A percentile compares a stretch with the other conserved stretches of the same genome.
phyloP scores from a whole-genome alignment of 1,284 basidiomycete species.

The Porogramme epimiltina region DNA sequence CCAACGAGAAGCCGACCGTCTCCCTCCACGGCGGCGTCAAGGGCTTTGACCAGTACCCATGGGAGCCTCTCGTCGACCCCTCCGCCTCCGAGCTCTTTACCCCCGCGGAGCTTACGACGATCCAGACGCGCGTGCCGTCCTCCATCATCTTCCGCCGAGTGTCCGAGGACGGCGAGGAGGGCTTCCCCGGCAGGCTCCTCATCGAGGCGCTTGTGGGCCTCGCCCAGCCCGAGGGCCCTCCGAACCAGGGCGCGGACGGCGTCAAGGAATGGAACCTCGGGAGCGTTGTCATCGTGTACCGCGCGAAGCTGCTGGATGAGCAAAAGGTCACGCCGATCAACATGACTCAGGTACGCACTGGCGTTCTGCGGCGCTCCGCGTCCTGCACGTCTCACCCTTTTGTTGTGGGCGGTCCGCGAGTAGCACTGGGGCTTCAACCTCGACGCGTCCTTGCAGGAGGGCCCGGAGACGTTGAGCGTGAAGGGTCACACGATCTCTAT shows the following conservation, averaged over 20 bases:
- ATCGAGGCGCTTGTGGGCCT: slow-evolving; percentile 63
- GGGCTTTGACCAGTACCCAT: slow-evolving; percentile 61
- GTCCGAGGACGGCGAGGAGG: slow-evolving; percentile 69
- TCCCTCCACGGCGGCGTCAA: slow-evolving; percentile 71
- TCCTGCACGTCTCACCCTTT: not conserved
- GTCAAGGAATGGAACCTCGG: slow-evolving; percentile 52
- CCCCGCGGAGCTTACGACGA: slow-evolving; percentile 48
- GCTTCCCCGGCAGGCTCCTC: slow-evolving; percentile 62
- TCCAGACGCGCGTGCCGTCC: slow-evolving; percentile 35
- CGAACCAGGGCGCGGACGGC: slow-evolving; percentile 27
- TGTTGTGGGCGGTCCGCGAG: not conserved
- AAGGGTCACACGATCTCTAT: slow-evolving; percentile 61
- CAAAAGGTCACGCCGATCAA: slow-evolving; percentile 69
- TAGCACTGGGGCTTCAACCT: slow-evolving; percentile 84
- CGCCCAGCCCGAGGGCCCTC: slow-evolving; percentile 46
- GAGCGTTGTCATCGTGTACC: slow-evolving; percentile 64
- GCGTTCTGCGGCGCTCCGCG: not conserved
- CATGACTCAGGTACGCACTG: slow-evolving; percentile 63
- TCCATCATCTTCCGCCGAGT: slow-evolving; percentile 56
- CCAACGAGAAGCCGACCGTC: slow-evolving; percentile 59
- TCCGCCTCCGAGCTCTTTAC: slow-evolving; percentile 57
- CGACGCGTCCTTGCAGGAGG: slow-evolving; percentile 56
- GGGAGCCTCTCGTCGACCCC: slow-evolving; percentile 47
- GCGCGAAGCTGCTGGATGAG: slow-evolving; percentile 57
- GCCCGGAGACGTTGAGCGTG: slow-evolving; percentile 41